Conservation (phyloP, 2,329 filamentous ascomycete genomes). For the Pseudogymnoascus verrucosus region DNA sequence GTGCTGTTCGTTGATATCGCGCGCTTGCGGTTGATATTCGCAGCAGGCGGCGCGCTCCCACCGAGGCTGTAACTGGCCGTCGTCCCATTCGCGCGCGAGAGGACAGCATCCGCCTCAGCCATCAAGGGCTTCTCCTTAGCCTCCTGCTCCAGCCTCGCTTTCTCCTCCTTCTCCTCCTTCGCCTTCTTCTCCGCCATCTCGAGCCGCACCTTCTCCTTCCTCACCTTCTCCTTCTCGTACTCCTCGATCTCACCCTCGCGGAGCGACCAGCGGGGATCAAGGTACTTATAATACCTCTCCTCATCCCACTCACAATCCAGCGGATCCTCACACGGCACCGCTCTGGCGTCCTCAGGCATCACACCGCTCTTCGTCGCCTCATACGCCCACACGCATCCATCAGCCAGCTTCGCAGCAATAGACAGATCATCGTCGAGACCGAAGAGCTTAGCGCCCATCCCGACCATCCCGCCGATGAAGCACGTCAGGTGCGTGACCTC, state of each 20-base stretch:
- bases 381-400: conserved; percentile 65
- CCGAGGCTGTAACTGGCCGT: background rate
- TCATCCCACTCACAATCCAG: conserved; percentile 26
- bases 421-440: conserved; percentile 50
- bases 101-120: conserved; percentile 1
- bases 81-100: background rate
- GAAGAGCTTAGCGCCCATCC: conserved; percentile 56
- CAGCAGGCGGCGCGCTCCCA: background rate
- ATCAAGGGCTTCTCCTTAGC: conserved; percentile 9
- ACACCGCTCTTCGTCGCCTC: conserved; percentile 50
- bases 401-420: conserved; percentile 52
- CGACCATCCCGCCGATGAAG: conserved; percentile 65
- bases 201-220: conserved; percentile 26
- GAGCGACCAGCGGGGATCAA: conserved; percentile 33
- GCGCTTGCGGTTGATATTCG: background rate
- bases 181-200: conserved; percentile 32
- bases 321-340: conserved; percentile 38
- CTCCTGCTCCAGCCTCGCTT: conserved; percentile 27
- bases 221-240: conserved; percentile 32
- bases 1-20: background rate
- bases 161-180: conserved; percentile 29
- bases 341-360: conserved; percentile 52
- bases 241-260: conserved; percentile 37
- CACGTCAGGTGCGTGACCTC: conserved; percentile 50
- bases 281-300: conserved; percentile 19